A percentile compares a stretch with the other conserved stretches of the same genome.
These are phyloP conservation scores for Tetrahymena malaccensis DNA, from an alignment of 73 alveolate genomes.

Conservation along the genomic window DNA sequence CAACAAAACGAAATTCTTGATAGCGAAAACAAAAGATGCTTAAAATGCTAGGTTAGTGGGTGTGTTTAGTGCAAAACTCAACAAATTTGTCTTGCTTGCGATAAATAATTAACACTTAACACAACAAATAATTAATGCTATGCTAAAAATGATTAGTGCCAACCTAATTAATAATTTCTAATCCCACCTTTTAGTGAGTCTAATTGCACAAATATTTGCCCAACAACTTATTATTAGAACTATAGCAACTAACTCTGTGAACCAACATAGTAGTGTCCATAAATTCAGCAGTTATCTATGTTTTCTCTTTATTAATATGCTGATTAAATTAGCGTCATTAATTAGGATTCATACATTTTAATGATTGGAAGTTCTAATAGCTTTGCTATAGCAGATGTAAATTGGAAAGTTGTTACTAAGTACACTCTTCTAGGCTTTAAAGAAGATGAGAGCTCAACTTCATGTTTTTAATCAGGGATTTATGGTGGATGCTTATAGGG, in stretches of 20 bases:
- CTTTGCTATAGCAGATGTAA: neutral
- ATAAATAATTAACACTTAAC: neutral
- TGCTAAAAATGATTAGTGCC: neutral
- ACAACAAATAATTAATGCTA: neutral
- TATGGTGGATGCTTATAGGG: neutral
- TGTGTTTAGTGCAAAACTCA: neutral
- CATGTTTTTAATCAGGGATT: neutral
- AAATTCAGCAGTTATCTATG: neutral
- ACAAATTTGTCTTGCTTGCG: neutral
- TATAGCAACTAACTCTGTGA: neutral
- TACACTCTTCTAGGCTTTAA: neutral
- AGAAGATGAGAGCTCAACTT: neutral
- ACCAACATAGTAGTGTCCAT: neutral
- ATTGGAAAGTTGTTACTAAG: neutral
- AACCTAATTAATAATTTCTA: too few species aligned
- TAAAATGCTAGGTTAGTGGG: neutral
- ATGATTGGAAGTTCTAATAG: neutral
- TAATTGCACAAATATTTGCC: neutral
- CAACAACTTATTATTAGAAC: neutral
- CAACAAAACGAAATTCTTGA: neutral
- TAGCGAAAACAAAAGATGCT: neutral
- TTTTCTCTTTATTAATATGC: too few species aligned
- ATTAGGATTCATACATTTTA: neutral
- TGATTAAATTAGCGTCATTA: neutral
- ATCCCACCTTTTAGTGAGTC: neutral